Evolutionary conservation across 1,284 basidiomycete species (phyloP).

Genomic region (Papiliotrema nemorosa): DNA sequence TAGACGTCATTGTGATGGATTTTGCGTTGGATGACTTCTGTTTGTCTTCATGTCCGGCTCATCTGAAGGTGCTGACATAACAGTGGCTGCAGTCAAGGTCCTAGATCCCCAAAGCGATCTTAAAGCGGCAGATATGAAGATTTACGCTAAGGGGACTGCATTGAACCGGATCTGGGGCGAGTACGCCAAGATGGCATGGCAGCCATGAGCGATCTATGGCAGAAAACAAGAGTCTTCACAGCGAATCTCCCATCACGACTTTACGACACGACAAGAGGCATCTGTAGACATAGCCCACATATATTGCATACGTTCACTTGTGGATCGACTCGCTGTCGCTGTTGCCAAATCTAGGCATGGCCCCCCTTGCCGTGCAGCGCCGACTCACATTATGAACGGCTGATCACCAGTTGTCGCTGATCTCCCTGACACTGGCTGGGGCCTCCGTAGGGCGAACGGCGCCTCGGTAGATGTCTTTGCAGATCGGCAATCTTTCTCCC

Average conservation of each 20-base stretch:
- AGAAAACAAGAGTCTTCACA: not conserved
- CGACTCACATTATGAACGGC: too few relatives aligned
- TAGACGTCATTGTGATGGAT: constrained; percentile 47
- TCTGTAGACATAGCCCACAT: too few relatives aligned
- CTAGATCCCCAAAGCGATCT: constrained; percentile 33
- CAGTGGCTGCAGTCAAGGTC: constrained; percentile 39
- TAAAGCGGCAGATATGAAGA: constrained; percentile 27
- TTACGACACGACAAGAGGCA: not conserved
- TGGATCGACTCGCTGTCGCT: too few relatives aligned
- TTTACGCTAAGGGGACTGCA: constrained; percentile 37
- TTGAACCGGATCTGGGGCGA: constrained; percentile 43
- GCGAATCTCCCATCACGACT: not conserved
- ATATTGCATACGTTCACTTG: too few relatives aligned
- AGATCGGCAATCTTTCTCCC: too few relatives aligned
- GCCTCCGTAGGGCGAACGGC: too few relatives aligned
- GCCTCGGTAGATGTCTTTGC: too few relatives aligned
- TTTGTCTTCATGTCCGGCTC: constrained; percentile 16
- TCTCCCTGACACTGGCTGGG: too few relatives aligned
- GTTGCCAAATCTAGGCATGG: too few relatives aligned
- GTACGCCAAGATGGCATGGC: constrained; percentile 41
- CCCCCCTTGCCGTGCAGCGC: too few relatives aligned
- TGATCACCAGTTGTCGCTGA: too few relatives aligned
- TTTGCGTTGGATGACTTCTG: constrained; percentile 47
- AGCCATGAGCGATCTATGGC: not conserved
- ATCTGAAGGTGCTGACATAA: not conserved